phyloP scores from a whole-genome alignment of 371 early-diverging fungal species.

The Batrachochytrium dendrobatidis region DNA sequence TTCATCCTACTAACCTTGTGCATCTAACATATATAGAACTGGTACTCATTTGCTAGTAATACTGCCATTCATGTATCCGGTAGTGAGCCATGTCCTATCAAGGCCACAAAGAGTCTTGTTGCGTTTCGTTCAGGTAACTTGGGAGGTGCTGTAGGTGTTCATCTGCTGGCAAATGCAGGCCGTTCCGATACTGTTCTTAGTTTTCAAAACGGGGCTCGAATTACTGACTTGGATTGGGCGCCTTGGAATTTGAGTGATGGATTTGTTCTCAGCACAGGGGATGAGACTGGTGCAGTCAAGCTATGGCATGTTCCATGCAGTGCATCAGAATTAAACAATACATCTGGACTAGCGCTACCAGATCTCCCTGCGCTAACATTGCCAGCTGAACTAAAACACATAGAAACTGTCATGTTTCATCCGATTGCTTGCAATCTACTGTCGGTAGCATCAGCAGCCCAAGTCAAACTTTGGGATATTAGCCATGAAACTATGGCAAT shows the following conservation, averaged over 20 bases:
- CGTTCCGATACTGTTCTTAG: neutral
- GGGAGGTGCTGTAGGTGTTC: slow-evolving; percentile 11
- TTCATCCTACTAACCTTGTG: no score
- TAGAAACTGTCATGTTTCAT: slow-evolving; percentile 48
- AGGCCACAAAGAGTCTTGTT: slow-evolving; percentile 8
- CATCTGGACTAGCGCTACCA: no score
- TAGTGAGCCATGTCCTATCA: slow-evolving; percentile 10
- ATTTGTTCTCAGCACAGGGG: slow-evolving; percentile 6
- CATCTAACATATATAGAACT: slow-evolving; percentile 11
- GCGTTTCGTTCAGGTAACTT: slow-evolving; percentile 13
- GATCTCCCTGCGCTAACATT: no score
- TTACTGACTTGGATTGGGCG: slow-evolving; percentile 12
- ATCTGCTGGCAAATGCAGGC: slow-evolving; percentile 5
- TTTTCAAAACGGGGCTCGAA: slow-evolving; percentile 4
- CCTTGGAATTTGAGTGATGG: neutral
- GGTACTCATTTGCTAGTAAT: slow-evolving; percentile 3
- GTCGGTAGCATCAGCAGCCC: slow-evolving; percentile 35
- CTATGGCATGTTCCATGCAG: slow-evolving; percentile 8
- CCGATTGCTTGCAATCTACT: slow-evolving; percentile 46
- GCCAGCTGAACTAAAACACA: slow-evolving; percentile 30
- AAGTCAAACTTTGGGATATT: slow-evolving; percentile 65
- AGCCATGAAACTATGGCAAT: slow-evolving; percentile 13
- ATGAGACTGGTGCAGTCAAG: slow-evolving; percentile 13
- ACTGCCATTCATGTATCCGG: slow-evolving; percentile 6
- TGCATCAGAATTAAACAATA: no score